Conservation (phyloP, 345 rosid genomes). For the Arabidopsis thaliana region TAIR10.1 NC_003070.9:19970501-19971000, state of each 20-base stretch:
- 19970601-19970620: not conserved
- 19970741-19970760: slow-evolving; percentile 45
- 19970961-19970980: slow-evolving; percentile 52
- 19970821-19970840: slow-evolving; percentile 26
- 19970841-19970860: slow-evolving; percentile 19
- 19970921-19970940: slow-evolving; percentile 21
- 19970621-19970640: slow-evolving; percentile 1
- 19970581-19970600: not conserved
- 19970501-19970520: slow-evolving; percentile 19
- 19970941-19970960: slow-evolving; percentile 15
- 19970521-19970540: slow-evolving; percentile 8
- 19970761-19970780: slow-evolving; percentile 34
- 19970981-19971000: slow-evolving; percentile 59
- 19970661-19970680: slow-evolving; percentile 46
- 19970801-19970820: not conserved
- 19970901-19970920: slow-evolving; percentile 16
- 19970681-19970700: slow-evolving; percentile 38
- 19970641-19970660: slow-evolving; percentile 33
- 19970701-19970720: slow-evolving; percentile 44
- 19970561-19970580: slow-evolving; percentile 28
- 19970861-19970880: slow-evolving; percentile 38
- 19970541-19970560: not conserved
- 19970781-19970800: slow-evolving; percentile 35
- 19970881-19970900: slow-evolving; percentile 39
- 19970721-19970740: slow-evolving; percentile 42